Base-by-base conservation (phyloP, 495 filamentous ascomycete genomes). In the Entonaema liquescens region DNA sequence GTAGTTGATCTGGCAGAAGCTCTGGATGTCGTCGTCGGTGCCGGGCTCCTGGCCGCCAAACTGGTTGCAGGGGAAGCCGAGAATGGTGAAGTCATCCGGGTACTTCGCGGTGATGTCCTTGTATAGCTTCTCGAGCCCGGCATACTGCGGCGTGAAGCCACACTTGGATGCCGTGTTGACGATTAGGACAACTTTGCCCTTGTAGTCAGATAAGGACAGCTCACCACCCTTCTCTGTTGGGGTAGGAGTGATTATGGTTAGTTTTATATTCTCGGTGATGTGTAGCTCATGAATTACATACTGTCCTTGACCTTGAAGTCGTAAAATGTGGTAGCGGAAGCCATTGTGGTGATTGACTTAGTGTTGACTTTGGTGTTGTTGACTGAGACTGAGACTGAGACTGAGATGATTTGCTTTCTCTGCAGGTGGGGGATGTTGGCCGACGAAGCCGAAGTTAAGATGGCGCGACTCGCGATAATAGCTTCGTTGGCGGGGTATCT, bases 91-190 rank as follows among this genome's bases (percentile, higher is more conserved):
- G 71, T 92, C 85, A 50, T 93, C 87, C 35, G 88, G 86, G 83
- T 95, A 84, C 64, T 85, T 81, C 52, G 84, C 83, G 56, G 85
- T 87, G 76, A 97, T 76, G 49, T 86, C 83, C 81, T 98, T 89
- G 86, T 98, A 97, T 66, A 99, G 83, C 65, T 86, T 90, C 85
- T 99, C 94, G 33, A 99, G 92, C 15, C 91, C 93, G 59, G 87
- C 88, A 79, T 94, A 98, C 82, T 99, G 95, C n/a, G 92, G 92
- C 9, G 95, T 98, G 88, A 98, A 98, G 77, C 96, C 95, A 84
- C 95, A 99, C 85, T 98, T 97, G 76, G 92, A 96, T 67, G 95
- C 95, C n/a, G 93, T 97, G 87, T 99, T 99, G 81, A 98, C 95
- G 73, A 97, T 79, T 44, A 99, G 91, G 68, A 98, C 88, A 78